Base-by-base conservation (phyloP, 495 filamentous ascomycete species). In the Penicillium herquei region DNA sequence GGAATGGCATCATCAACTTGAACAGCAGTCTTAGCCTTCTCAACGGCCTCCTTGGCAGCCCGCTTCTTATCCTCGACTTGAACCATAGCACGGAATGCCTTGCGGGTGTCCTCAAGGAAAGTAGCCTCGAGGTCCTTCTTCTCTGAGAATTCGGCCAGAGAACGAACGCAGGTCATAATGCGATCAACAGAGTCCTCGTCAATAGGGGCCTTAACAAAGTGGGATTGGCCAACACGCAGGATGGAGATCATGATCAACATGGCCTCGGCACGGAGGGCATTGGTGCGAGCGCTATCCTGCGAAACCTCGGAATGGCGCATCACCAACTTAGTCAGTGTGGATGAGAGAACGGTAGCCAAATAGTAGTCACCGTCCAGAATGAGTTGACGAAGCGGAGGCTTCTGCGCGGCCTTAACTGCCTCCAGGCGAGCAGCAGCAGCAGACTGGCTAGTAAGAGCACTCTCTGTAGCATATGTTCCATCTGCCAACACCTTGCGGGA, bases 241-340 rank as follows among this genome's bases (percentile, higher is more conserved):
- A 99, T 94, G 16, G 92, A 96, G 59, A 98, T 96, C 92, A 98
- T 96, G 68, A 98, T 98, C 41, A 98, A 81, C 95, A 98, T 99
- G 31, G 95, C 95, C 73, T 99, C 95, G 3, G 94, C 94, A 21
- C 90, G 87, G 4, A 99, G 82, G 34, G 93, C 92, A 65, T 98
- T 98, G 12, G 92, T 98, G 16, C 95, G 88, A 32, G 89, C 88
- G 26, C 76, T 72, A 61, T 98, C 94, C 18, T 89, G 78, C 14
- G 92, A 96, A 55, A 97, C 92, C 71, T 98, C 92, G 4, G 92
- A 88, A 69, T 99, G 92, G 39, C 95, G 89, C 92, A 99, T 98
- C 53, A 98, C 95, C 45, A 99, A 79, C 70, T 99, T 99, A 8
- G 94, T 97, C 54, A 99, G 82, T 2, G 95, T 96, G 7, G 92